These are phyloP conservation scores for Emmonsiellopsis sp. DNA, from an alignment of 2,329 filamentous ascomycete genomes.

Conservation along the genomic window DNA sequence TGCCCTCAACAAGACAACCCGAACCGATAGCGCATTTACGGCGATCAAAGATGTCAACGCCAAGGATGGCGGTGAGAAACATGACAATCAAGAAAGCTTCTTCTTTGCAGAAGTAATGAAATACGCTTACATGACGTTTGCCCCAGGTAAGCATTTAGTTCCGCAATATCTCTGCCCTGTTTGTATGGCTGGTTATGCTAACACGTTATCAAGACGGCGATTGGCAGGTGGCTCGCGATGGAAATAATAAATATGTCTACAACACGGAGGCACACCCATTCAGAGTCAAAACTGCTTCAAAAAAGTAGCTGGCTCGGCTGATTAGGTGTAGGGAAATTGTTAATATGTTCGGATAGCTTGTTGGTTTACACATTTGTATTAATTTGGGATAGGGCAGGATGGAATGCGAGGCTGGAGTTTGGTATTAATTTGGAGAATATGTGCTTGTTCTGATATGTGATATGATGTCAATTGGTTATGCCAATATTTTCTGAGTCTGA, in stretches of 20 bases:
- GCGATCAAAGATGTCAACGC: conserved; percentile 58
- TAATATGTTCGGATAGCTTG: background rate
- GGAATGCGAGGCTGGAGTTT: too few species aligned
- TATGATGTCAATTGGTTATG: too few species aligned
- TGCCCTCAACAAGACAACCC: conserved; percentile 55
- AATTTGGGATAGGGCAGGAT: too few species aligned
- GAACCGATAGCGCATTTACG: conserved; percentile 57
- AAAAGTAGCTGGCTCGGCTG: too few species aligned
- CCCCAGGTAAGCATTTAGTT: conserved; percentile 16
- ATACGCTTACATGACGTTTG: conserved; percentile 66
- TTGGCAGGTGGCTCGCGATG: conserved; percentile 46
- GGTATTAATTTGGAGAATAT: too few species aligned
- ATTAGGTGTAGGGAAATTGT: too few species aligned
- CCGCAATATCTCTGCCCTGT: background rate
- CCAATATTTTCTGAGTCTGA: too few species aligned
- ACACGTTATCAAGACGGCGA: conserved; percentile 40
- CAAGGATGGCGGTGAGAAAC: conserved; percentile 48
- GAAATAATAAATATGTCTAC: conserved; percentile 48
- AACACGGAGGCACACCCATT: conserved; percentile 59
- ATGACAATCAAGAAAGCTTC: conserved; percentile 75
- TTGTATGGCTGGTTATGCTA: background rate
- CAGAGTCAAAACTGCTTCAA: conserved; percentile 23
- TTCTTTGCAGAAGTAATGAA: conserved; percentile 83
- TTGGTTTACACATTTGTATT: too few species aligned
- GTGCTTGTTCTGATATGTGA: too few species aligned